Base-by-base conservation (phyloP, 805 yeast species). In the Suhomyces sp. region DNA sequence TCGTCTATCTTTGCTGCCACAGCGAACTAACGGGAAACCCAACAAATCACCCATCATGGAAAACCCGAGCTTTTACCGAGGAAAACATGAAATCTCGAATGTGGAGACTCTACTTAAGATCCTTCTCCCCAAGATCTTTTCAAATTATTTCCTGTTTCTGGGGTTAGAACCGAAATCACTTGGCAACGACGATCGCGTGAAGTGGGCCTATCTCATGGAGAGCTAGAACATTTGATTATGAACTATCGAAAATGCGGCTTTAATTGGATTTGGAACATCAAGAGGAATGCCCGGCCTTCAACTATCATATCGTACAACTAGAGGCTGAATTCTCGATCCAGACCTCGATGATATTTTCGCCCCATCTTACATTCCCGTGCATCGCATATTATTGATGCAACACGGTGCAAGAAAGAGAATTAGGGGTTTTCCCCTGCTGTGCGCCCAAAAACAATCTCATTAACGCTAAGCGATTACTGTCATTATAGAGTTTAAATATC, bases 111-210 rank as follows among this genome's bases (percentile, higher is more conserved):
- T 61, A 53, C 62, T 20, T 60, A 66, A 46, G 63, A 78, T 49
- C 82, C 58, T 72, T 83, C 51, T 79, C 85, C 12, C 85, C 86
- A 7, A 60, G 79, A 51, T 86, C 86, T 5, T 83, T 83, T 63
- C 48, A 64, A 31, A 59, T 67, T 56, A 65, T 83, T 53, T 85
- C 78, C 73, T 55, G 65, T 68, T 63, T 66, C 64, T 46, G 76
- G 72, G 56, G 87, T 86, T 47, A 76, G 83, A 53, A 73, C 83
- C 52, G 67, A 71, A 15, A 74, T 83, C 12, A n/a, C 22, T 12
- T 60, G 64, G 22, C 22, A 19, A 19, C 22, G 41, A 31, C 17
- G 17, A 31, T 31, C 35, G 17, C 35, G 6, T 31, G 17, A 31
- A 31, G n/a, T 9, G 12, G 35, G 7, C 17, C 2, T 9, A 6